phyloP scores from a whole-genome alignment of 2,329 filamentous ascomycete genomes.

The Alternaria ventricosa region DNA sequence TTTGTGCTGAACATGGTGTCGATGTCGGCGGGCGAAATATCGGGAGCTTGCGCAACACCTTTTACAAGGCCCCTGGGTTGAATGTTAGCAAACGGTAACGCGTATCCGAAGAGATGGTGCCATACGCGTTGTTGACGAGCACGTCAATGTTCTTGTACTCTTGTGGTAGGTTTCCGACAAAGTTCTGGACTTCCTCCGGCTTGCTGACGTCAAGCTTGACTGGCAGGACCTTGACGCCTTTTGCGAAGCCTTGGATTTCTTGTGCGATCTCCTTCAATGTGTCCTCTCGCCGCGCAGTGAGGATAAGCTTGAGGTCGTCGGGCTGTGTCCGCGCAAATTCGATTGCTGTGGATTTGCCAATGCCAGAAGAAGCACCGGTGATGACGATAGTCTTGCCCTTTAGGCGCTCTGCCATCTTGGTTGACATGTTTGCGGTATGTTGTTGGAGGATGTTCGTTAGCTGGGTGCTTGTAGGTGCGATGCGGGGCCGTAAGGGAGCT shows the following conservation, averaged over 20 bases:
- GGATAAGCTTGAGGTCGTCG: conserved; percentile 77
- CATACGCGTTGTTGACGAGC: conserved; percentile 71
- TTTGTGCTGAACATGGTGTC: conserved; percentile 90
- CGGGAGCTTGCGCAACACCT: conserved; percentile 83
- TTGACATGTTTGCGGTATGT: conserved; percentile 63
- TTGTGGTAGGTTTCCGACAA: conserved; percentile 75
- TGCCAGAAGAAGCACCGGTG: conserved; percentile 92
- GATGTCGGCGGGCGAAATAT: conserved; percentile 83
- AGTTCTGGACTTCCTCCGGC: conserved; percentile 72
- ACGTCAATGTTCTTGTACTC: conserved; percentile 87
- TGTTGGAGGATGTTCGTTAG: conserved; percentile 16
- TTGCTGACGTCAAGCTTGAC: conserved; percentile 89
- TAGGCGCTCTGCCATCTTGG: conserved; percentile 81
- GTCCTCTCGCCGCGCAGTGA: conserved; percentile 88
- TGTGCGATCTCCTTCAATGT: conserved; percentile 75
- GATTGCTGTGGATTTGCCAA: conserved; percentile 81
- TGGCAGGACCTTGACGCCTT: conserved; percentile 77
- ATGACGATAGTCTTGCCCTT: conserved; percentile 91
- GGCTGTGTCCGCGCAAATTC: conserved; percentile 91
- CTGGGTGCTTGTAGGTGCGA: conserved; percentile 8
- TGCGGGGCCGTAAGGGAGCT: conserved; percentile 19
- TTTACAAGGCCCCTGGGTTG: conserved; percentile 75
- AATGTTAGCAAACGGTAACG: neutral
- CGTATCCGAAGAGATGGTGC: neutral
- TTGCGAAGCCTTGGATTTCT: conserved; percentile 76